These are phyloP conservation scores for Pseudoscleropodium purum DNA, from an alignment of 225 moss, liverwort and hornwort genomes.

Conservation along the genomic window DNA sequence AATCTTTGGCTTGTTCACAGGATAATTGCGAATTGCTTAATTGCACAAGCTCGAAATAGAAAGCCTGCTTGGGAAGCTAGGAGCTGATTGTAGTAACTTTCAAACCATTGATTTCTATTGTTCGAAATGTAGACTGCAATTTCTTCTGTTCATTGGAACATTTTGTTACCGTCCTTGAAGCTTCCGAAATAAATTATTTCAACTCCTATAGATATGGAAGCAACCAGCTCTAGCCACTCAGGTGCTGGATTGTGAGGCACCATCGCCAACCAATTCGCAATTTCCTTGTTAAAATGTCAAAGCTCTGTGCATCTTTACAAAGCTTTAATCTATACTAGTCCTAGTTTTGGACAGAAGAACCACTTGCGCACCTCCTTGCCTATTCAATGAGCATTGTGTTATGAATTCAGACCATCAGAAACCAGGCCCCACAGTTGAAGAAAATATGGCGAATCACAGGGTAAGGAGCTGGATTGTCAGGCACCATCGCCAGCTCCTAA, in stretches of 20 bases:
- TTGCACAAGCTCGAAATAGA: background rate
- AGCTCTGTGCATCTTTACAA: background rate
- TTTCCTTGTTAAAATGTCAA: background rate
- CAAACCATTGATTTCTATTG: background rate
- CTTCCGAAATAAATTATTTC: background rate
- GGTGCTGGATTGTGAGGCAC: no score
- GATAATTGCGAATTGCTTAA: no score
- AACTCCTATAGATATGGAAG: background rate
- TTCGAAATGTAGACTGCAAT: background rate
- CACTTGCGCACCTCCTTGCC: background rate
- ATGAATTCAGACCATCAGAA: background rate
- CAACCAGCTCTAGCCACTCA: background rate
- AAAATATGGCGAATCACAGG: background rate
- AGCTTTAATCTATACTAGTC: background rate
- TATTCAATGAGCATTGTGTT: background rate
- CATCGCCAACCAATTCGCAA: no score
- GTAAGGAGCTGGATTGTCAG: constrained; percentile 1
- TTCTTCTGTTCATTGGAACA: background rate
- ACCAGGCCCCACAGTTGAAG: background rate
- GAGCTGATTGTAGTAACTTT: background rate
- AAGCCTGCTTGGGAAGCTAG: background rate
- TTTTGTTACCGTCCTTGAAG: background rate
- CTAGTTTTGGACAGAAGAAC: background rate
- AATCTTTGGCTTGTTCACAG: background rate
- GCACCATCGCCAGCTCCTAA: background rate